phyloP scores from a whole-genome alignment of 2,329 filamentous ascomycete genomes.

The Aspergillus niger region DNA sequence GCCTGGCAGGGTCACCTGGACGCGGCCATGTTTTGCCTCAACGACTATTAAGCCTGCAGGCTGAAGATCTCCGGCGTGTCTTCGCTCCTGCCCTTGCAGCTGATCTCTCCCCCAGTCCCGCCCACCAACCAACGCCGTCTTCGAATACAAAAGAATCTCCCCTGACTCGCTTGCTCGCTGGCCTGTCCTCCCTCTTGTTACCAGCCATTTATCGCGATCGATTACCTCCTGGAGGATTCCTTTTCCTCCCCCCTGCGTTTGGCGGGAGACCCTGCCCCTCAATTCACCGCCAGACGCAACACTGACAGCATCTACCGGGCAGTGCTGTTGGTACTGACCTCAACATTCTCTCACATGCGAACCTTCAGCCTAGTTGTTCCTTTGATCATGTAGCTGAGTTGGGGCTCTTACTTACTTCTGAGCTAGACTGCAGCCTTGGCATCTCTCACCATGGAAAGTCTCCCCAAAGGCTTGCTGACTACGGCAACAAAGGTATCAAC shows the following conservation, averaged over 20 bases:
- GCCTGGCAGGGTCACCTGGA: conserved; percentile 3
- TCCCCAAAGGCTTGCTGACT: conserved; percentile 47
- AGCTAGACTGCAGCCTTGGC: background rate
- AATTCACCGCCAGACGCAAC: conserved; percentile 22
- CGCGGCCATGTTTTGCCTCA: background rate
- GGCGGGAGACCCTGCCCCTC: conserved; percentile 9
- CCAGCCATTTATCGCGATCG: background rate
- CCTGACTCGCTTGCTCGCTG: background rate
- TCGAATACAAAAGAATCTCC: conserved; percentile 3
- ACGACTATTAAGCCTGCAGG: conserved; percentile 7
- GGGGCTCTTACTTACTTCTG: conserved; percentile 1
- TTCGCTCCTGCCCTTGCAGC: conserved; percentile 17
- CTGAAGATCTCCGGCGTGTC: conserved; percentile 11
- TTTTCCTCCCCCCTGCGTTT: conserved; percentile 19
- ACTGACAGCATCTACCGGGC: conserved; percentile 11
- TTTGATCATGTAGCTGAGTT: conserved; percentile 17
- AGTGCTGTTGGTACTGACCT: background rate
- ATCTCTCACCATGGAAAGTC: conserved; percentile 36
- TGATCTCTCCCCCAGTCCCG: conserved; percentile 5
- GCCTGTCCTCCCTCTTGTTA: background rate
- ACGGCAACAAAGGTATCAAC: conserved; percentile 41
- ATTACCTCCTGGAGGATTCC: background rate
- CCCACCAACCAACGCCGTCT: background rate
- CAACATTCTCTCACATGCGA: background rate
- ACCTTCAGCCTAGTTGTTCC: background rate